Percentiles rank a stretch among this genome's conserved stretches.
Conservation (phyloP, 768 basidiomycete species). For the Hirschioporus abietinus region DNA sequence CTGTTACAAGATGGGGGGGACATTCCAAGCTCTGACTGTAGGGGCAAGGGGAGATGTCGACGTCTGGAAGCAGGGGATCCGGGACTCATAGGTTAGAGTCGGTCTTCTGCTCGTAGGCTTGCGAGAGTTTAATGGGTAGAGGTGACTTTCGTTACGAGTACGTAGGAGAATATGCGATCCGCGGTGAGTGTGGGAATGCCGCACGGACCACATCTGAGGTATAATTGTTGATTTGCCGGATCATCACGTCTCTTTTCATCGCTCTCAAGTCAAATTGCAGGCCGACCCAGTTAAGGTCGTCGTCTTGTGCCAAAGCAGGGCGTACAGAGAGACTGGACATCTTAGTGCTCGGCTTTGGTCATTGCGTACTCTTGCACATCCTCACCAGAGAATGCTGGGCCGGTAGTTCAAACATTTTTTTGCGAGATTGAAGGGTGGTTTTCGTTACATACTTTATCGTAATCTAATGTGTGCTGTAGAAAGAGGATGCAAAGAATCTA, state of each 20-base stretch:
- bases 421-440: neutral
- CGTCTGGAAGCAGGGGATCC: no score
- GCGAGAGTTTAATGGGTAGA: no score
- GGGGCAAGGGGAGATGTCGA: no score
- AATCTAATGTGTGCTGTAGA: no score
- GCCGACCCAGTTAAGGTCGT: slow-evolving; percentile 14
- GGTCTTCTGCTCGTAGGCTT: no score
- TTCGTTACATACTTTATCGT: no score
- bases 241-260: neutral
- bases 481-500: no score
- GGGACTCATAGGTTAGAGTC: no score
- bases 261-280: slow-evolving; percentile 24
- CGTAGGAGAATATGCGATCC: no score
- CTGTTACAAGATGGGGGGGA: no score
- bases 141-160: no score
- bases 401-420: slow-evolving; percentile 22
- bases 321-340: slow-evolving; percentile 21
- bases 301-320: slow-evolving; percentile 24
- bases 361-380: slow-evolving; percentile 12
- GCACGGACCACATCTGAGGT: neutral
- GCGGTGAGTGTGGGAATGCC: neutral
- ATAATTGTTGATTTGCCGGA: neutral
- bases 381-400: slow-evolving; percentile 16
- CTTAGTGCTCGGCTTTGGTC: slow-evolving; percentile 24
- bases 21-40: no score